Evolutionary conservation across 768 basidiomycete genomes (phyloP).

Genomic region (Lepiota venenata): DNA sequence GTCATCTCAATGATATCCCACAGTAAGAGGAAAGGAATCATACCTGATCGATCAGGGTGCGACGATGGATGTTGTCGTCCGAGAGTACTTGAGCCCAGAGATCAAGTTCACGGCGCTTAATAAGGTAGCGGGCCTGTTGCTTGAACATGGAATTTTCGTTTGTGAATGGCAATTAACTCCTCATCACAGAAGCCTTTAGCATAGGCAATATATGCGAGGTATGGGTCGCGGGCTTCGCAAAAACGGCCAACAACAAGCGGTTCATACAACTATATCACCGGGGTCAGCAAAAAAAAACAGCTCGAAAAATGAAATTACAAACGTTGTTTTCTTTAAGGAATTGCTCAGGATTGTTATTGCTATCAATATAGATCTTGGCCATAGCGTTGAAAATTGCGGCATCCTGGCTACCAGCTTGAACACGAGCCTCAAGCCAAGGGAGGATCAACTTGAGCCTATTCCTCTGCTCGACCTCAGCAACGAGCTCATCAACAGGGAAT

Average conservation of each 20-base stretch:
- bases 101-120: constrained; percentile 92
- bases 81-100: constrained; percentile 95
- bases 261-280: constrained; percentile 76
- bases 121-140: constrained; percentile 96
- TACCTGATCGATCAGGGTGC: constrained; percentile 91
- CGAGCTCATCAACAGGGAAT: constrained; percentile 97
- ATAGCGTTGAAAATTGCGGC: constrained; percentile 94
- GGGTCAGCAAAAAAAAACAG: constrained; percentile 11
- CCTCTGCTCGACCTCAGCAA: constrained; percentile 94
- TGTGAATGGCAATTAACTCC: constrained; percentile 92
- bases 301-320: constrained; percentile 24
- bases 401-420: constrained; percentile 93
- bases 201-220: constrained; percentile 98
- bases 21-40: constrained; percentile 11
- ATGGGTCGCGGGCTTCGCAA: constrained; percentile 98
- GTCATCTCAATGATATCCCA: constrained; percentile 1
- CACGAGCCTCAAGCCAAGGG: constrained; percentile 94
- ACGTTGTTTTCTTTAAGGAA: constrained; percentile 99
- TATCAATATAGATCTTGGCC: constrained; percentile 98
- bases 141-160: constrained; percentile 99
- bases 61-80: constrained; percentile 86
- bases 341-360: constrained; percentile 95
- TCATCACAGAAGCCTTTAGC: constrained; percentile 99
- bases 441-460: constrained; percentile 96
- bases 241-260: constrained; percentile 98